Base-by-base conservation (phyloP, 305 asterid genomes). In the Solanum hybrid region DNA sequence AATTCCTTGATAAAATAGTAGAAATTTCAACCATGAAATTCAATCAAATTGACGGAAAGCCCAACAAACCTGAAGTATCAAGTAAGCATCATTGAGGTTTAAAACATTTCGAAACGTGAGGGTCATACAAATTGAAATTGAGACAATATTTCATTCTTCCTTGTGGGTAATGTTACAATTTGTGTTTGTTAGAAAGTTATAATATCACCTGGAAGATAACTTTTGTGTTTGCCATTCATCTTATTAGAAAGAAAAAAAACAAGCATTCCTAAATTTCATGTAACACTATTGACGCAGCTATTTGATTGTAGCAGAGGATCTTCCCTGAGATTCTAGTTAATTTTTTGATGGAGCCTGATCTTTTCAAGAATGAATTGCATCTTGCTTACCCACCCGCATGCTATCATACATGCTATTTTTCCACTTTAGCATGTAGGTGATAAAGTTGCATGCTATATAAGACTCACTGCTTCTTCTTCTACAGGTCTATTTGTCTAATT, bases 401-500 rank as follows among this genome's bases (percentile, higher is more conserved):
- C 36, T 81, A 42, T 27, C 85, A 78, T 35, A 79, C 85, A 36
- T 56, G 40, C 40, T 66, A 11, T 69, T 35, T 32, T 60, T 17
- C 71, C 27, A 29, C 60, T 76, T 78, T 17, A n/a, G 76, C 64
- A 9, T 31, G 37, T 27, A 42, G 85, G 37, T 3, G 37, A 42
- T 42, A 42, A 56, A 27, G 87, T 40, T 26, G 31, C 73, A 51
- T 34, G 16, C 60, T 91, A 22, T 91, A 22, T 87, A 64, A 86
- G 22, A 87, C 69, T 64, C 73, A 3, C 72, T 46, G 40, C 34
- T 88, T 89, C 81, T 72, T 89, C 38, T 91, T 90, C 91, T 90
- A 73, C 94, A 98, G 99, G 99, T 98, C 35, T 98, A 94, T 7
- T 98, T 95, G 92, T 97, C 99, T 88, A 93, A 93, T 87, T 90